Evolutionary conservation across 306 rosid genomes (phyloP).

Genomic region (Pyrus pyrifolia): DNA sequence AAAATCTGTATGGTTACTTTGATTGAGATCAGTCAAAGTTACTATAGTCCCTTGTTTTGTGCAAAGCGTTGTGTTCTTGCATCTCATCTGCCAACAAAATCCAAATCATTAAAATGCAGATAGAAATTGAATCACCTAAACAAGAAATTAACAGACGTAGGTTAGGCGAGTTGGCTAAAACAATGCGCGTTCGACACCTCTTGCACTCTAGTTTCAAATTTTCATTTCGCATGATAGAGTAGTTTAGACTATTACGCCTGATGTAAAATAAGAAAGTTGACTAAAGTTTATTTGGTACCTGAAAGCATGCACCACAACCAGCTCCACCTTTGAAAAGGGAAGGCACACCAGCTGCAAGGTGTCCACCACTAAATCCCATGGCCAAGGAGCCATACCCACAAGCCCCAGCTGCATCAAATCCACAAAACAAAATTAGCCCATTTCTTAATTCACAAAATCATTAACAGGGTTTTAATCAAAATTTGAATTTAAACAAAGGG

Average conservation of each 20-base stretch:
- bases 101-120: not conserved
- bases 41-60: constrained; percentile 49
- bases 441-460: not conserved
- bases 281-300: constrained; percentile 24
- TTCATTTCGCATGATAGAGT: not conserved
- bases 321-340: constrained; percentile 67
- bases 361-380: constrained; percentile 38
- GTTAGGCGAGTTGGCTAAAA: not conserved
- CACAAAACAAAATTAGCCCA: constrained; percentile 12
- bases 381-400: constrained; percentile 86
- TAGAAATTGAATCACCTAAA: not conserved
- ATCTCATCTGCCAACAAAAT: constrained; percentile 51
- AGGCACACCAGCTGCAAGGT: constrained; percentile 60
- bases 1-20: constrained; percentile 48
- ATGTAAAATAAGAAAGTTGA: not conserved
- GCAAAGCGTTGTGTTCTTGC: constrained; percentile 55
- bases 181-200: not conserved
- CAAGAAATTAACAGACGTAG: not conserved
- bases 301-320: constrained; percentile 87
- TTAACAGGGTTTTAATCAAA: not conserved
- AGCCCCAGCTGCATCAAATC: constrained; percentile 64
- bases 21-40: constrained; percentile 62
- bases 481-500: not conserved
- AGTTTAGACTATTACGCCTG: not conserved
- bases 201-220: too few species aligned